Conservation (phyloP, 352 stramenopile species). For the Pythium brachiatum region DNA sequence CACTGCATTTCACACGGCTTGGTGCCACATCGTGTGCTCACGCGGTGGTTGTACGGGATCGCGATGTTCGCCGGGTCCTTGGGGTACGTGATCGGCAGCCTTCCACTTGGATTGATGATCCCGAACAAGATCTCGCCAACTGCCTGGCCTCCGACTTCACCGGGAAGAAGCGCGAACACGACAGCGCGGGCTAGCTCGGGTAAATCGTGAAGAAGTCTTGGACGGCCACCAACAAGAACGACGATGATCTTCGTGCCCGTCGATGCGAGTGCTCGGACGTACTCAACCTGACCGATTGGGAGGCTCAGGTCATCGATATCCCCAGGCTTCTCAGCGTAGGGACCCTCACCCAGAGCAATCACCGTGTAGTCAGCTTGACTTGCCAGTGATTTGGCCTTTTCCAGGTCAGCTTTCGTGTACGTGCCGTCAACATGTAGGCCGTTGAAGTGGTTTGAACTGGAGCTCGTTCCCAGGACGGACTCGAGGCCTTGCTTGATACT, state of each 20-base stretch:
- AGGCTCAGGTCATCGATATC: constrained; percentile 49
- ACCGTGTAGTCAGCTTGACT: constrained; percentile 25
- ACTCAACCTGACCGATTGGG: constrained; percentile 42
- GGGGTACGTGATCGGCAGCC: constrained; percentile 64
- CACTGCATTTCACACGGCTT: constrained; percentile 51
- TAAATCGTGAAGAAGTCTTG: constrained; percentile 38
- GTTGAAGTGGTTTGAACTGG: constrained; percentile 14
- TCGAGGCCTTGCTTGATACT: constrained; percentile 28
- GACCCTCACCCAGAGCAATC: constrained; percentile 29
- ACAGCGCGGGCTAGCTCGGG: constrained; percentile 35
- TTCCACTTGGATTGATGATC: constrained; percentile 49
- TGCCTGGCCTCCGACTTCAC: constrained; percentile 48
- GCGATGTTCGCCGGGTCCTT: constrained; percentile 52
- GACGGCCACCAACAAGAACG: constrained; percentile 55
- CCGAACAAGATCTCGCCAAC: constrained; percentile 57
- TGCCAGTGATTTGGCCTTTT: constrained; percentile 11
- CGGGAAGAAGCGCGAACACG: constrained; percentile 53
- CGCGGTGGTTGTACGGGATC: constrained; percentile 39
- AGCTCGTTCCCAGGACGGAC: not conserved
- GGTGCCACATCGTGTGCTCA: constrained; percentile 25
- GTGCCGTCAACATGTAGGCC: constrained; percentile 22
- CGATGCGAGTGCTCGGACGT: constrained; percentile 37
- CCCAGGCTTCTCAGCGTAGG: constrained; percentile 54
- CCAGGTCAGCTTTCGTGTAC: constrained; percentile 12
- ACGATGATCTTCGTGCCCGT: constrained; percentile 53